phyloP scores from a whole-genome alignment of 164 flowering plant species.

The Malania oleifera region DNA sequence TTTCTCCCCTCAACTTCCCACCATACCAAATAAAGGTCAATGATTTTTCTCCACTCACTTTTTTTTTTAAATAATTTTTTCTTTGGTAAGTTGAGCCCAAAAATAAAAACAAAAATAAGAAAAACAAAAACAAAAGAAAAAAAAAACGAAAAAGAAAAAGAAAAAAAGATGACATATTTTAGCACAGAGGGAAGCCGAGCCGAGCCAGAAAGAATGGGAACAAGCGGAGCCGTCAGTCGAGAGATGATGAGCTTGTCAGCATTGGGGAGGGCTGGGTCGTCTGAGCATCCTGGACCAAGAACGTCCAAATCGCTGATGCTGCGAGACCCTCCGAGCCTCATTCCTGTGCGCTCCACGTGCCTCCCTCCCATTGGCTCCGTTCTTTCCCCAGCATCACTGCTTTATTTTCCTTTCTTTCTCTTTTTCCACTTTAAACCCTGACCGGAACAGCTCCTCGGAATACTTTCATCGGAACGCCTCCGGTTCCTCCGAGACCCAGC shows the following conservation, averaged over 20 bases:
- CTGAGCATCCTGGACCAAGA: conserved; percentile 17
- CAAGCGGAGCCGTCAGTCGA: too few relatives aligned
- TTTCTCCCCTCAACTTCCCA: too few relatives aligned
- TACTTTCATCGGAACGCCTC: conserved; percentile 23
- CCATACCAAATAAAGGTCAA: too few relatives aligned
- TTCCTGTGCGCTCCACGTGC: conserved; percentile 21
- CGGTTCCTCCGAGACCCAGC: neutral
- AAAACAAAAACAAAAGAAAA: too few relatives aligned
- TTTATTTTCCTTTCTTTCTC: neutral
- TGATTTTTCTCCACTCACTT: neutral
- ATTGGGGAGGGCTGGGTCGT: neutral
- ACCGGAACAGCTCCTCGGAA: conserved; percentile 10
- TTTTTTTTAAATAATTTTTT: too few relatives aligned
- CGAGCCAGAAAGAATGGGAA: too few relatives aligned
- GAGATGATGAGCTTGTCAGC: conserved; percentile 1
- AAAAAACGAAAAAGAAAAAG: too few relatives aligned
- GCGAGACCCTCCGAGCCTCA: neutral
- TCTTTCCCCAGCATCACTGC: neutral
- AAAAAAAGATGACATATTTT: too few relatives aligned
- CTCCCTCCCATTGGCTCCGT: neutral
- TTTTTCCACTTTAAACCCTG: neutral
- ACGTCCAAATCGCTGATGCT: conserved; percentile 31
- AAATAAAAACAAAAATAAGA: too few relatives aligned
- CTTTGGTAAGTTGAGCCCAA: too few relatives aligned
- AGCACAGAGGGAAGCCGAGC: too few relatives aligned